These are phyloP conservation scores for Trapa incisa DNA, from an alignment of 345 rosid species.

Conservation along the genomic window DNA sequence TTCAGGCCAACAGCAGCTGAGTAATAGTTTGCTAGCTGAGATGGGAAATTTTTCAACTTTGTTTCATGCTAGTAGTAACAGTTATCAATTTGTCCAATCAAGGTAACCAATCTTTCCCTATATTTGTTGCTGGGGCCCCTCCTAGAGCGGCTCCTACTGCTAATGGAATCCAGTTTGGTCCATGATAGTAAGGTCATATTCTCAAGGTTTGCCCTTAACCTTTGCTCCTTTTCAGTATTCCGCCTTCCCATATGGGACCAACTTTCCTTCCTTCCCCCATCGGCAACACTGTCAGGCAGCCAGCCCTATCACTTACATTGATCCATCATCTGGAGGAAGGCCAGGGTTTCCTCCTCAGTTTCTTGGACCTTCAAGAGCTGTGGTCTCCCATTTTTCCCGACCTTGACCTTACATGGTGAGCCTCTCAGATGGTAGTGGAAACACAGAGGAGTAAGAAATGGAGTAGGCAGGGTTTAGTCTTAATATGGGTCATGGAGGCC, in stretches of 20 bases:
- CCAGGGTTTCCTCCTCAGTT: slow-evolving; percentile 47
- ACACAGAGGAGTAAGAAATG: slow-evolving; percentile 44
- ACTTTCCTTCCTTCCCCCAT: slow-evolving; percentile 41
- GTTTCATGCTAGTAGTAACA: slow-evolving; percentile 42
- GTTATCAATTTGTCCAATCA: slow-evolving; percentile 45
- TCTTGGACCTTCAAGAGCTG: slow-evolving; percentile 38
- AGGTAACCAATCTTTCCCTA: slow-evolving; percentile 51
- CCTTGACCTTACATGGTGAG: slow-evolving; percentile 65
- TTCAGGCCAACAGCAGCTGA: slow-evolving; percentile 27
- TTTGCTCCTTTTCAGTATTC: slow-evolving; percentile 65
- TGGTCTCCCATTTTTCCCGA: slow-evolving; percentile 43
- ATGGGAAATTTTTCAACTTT: slow-evolving; percentile 35
- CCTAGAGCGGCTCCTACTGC: slow-evolving; percentile 46
- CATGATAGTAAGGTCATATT: slow-evolving; percentile 36
- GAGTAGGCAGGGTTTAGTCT: slow-evolving; percentile 67
- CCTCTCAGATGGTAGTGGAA: slow-evolving; percentile 44
- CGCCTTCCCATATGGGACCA: slow-evolving; percentile 42
- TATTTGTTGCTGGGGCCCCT: slow-evolving; percentile 41
- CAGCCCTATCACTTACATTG: slow-evolving; percentile 54
- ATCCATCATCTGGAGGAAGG: slow-evolving; percentile 57
- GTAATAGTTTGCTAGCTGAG: slow-evolving; percentile 30
- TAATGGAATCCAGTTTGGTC: slow-evolving; percentile 33
- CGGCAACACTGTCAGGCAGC: slow-evolving; percentile 51
- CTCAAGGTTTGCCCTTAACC: slow-evolving; percentile 64
- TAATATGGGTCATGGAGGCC: slow-evolving; percentile 68